Percentiles rank a stretch among this genome's conserved stretches.
Conservation (phyloP, 352 stramenopile genomes). For the Elongisporangium undulatum region DNA sequence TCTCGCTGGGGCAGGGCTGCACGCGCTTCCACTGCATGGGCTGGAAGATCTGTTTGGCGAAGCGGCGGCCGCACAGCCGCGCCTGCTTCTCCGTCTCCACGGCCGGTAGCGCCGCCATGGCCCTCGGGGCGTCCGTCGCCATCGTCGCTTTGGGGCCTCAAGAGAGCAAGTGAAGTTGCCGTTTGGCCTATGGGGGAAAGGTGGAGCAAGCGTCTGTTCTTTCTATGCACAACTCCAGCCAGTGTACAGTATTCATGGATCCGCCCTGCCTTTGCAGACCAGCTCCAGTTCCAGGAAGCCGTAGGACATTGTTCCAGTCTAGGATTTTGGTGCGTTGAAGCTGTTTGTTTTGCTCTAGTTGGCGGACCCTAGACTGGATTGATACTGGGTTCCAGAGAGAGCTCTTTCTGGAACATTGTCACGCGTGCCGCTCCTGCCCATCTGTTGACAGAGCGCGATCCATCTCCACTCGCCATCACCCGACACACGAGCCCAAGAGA, state of each 20-base stretch:
- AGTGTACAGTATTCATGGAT: background rate
- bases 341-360: no score
- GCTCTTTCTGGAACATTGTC: background rate
- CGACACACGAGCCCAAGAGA: no score
- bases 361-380: no score
- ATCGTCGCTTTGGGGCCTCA: no score
- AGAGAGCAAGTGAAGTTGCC: background rate
- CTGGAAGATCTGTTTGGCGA: conserved; percentile 70
- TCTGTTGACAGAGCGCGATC: background rate
- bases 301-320: background rate
- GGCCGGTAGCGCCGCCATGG: conserved; percentile 17
- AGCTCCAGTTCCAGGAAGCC: background rate
- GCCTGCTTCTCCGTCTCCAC: conserved; percentile 53
- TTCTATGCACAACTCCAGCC: background rate
- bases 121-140: background rate
- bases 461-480: background rate
- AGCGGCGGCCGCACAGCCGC: conserved; percentile 37
- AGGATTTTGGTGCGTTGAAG: background rate
- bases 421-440: background rate
- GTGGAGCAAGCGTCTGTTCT: background rate
- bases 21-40: conserved; percentile 69
- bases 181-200: background rate
- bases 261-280: background rate
- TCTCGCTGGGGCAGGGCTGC: conserved; percentile 34
- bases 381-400: background rate